phyloP scores from a whole-genome alignment of 768 basidiomycete species.

The Naematelia aurantialba region DNA sequence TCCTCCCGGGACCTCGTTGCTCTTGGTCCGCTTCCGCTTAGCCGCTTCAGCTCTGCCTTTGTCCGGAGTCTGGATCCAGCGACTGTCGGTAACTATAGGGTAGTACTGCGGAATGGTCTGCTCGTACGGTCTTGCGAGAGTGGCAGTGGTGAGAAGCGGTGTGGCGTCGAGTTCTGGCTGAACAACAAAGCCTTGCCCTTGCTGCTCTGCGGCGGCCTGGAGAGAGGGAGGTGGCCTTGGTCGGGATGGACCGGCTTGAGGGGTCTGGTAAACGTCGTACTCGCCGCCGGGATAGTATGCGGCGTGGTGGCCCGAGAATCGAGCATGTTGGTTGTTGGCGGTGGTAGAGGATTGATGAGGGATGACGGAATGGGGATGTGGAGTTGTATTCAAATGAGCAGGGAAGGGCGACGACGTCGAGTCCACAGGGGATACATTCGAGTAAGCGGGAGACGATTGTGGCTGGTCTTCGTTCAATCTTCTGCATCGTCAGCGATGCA shows the following conservation, averaged over 20 bases:
- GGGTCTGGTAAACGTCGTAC: slow-evolving; percentile 18
- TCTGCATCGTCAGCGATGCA: slow-evolving; percentile 1
- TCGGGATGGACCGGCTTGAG: slow-evolving; percentile 2
- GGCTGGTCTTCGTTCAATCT: slow-evolving; percentile 9
- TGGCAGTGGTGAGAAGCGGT: slow-evolving; percentile 23
- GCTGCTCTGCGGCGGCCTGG: slow-evolving; percentile 4
- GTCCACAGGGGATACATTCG: slow-evolving; percentile 21
- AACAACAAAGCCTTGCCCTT: slow-evolving; percentile 9
- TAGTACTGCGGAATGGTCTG: slow-evolving; percentile 41
- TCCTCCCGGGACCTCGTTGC: slow-evolving; percentile 9
- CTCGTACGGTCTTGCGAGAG: slow-evolving; percentile 28
- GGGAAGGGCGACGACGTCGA: slow-evolving; percentile 18
- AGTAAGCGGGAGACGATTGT: slow-evolving; percentile 26
- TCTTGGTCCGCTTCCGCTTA: slow-evolving; percentile 31
- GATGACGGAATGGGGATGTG: slow-evolving; percentile 15
- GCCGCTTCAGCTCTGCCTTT: slow-evolving; percentile 8
- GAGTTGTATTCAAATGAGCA: slow-evolving; percentile 13
- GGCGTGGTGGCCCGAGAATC: slow-evolving; percentile 7
- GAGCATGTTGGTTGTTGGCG: slow-evolving; percentile 19
- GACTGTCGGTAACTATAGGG: slow-evolving; percentile 19
- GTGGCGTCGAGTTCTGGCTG: not conserved
- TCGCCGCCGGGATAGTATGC: slow-evolving; percentile 20
- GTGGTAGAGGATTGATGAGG: slow-evolving; percentile 17
- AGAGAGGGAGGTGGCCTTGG: slow-evolving; percentile 9
- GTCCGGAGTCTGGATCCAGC: slow-evolving; percentile 22